phyloP scores from a whole-genome alignment of 345 rosid species.

The Euphorbia peplus region DNA sequence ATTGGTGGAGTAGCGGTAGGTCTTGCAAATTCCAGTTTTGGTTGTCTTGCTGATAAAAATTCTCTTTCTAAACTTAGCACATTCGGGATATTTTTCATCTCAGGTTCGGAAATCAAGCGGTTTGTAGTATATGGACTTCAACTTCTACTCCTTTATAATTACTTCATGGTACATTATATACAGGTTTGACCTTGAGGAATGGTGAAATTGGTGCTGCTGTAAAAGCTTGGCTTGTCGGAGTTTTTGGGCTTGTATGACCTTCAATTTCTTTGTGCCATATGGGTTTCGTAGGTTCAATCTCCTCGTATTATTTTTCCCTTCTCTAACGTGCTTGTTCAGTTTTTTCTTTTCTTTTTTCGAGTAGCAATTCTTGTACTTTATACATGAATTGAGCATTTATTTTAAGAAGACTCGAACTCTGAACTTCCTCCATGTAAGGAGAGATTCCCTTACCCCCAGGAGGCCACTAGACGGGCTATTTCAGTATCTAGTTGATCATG shows the following conservation, averaged over 20 bases:
- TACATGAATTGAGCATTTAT: neutral
- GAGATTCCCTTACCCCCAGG: neutral
- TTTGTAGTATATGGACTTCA: neutral
- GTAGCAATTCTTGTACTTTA: too few species aligned
- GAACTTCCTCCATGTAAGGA: neutral
- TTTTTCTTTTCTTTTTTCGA: neutral
- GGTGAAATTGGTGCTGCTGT: constrained; percentile 75
- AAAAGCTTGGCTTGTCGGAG: constrained; percentile 84
- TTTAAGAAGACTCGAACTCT: too few species aligned
- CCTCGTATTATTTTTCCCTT: neutral
- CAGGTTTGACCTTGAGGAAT: constrained; percentile 84
- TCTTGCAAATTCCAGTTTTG: constrained; percentile 77
- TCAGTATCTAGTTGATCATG: neutral
- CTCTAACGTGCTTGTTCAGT: neutral
- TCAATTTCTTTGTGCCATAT: constrained; percentile 35
- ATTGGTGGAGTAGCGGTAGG: constrained; percentile 73
- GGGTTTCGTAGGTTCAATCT: constrained; percentile 37
- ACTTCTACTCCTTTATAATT: neutral
- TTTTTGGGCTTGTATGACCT: constrained; percentile 87
- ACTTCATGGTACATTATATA: neutral
- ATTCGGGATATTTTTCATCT: constrained; percentile 67
- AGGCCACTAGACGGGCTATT: neutral
- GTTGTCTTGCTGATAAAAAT: constrained; percentile 78
- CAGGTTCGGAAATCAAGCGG: constrained; percentile 46
- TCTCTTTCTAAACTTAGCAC: constrained; percentile 72